Base-by-base conservation (phyloP, 2,329 filamentous ascomycete genomes). In the Amylocarpus encephaloides region DNA sequence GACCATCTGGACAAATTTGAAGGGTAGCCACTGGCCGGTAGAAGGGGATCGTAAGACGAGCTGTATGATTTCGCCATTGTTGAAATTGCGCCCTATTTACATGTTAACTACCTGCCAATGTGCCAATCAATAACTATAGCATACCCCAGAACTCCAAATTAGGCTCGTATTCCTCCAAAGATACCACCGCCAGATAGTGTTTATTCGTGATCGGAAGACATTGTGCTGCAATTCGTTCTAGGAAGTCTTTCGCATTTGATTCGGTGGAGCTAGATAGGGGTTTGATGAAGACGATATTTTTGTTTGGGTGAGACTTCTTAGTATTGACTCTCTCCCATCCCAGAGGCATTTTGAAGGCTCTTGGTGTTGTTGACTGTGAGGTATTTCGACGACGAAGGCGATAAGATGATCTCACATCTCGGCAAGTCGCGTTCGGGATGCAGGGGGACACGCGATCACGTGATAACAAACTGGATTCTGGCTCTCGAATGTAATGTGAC, bases 1-100 rank as follows among this genome's bases (percentile, higher is more conserved):
- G 58, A 94, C 88, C 86, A 93, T 92, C 68, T 93, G 87, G 13
- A 95, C 86, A 63, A 90, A 89, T 54, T 81, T 75, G 63, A 93
- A 90, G 0, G 87, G 86, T 18, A 95, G 72, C 89, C 89, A 95
- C 51, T 72, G 77, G 22, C 80, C 79, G 0, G 76, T 78, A 4
- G 70, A 72, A 0, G 75, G 77, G 0, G 86, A 80, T 59, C 84
- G 85, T 22, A 95, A 76, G 1, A 95, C 89, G 1, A 95, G 76
- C 68, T 95, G 88, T 45, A 95, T 81, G 33, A 92, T 84, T 66
- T 94, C 89, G 32, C 89, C 90, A 6, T 85, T 86, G 59, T 95
- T 95, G 74, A 95, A 94, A 65, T 95, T 94, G 49, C 89, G 85
- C 2, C 89, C 89, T 36, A 19, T 82, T 62, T 92, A 29, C 13